Evolutionary conservation across 1,139 yeast species (phyloP).

Genomic region (Yamadazyma dendronema): DNA sequence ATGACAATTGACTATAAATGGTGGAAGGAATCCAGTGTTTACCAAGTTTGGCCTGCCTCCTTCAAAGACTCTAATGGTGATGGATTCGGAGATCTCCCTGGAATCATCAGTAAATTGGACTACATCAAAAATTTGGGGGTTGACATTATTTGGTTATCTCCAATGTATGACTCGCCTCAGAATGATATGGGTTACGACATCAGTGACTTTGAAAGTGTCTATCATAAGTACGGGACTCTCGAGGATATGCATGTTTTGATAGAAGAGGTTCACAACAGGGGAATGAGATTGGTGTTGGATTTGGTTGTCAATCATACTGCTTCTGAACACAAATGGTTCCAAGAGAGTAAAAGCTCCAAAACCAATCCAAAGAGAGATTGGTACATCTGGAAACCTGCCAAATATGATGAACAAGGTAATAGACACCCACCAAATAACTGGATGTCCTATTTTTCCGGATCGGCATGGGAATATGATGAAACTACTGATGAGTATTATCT

Average conservation of each 20-base stretch:
- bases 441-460: slow-evolving; percentile 52
- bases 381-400: slow-evolving; percentile 58
- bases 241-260: slow-evolving; percentile 51
- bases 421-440: slow-evolving; percentile 60
- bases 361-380: slow-evolving; percentile 59
- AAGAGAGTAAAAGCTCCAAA: slow-evolving; percentile 53
- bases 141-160: slow-evolving; percentile 58
- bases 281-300: slow-evolving; percentile 53
- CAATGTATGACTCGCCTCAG: slow-evolving; percentile 60
- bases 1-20: slow-evolving; percentile 24
- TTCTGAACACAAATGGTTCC: slow-evolving; percentile 55
- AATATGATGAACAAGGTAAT: slow-evolving; percentile 39
- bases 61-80: slow-evolving; percentile 59
- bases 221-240: slow-evolving; percentile 53
- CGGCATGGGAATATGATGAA: slow-evolving; percentile 60
- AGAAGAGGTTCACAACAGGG: slow-evolving; percentile 46
- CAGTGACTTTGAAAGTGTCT: slow-evolving; percentile 50
- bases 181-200: slow-evolving; percentile 68
- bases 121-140: slow-evolving; percentile 52
- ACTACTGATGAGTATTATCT: slow-evolving; percentile 53
- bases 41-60: slow-evolving; percentile 62
- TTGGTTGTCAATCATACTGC: slow-evolving; percentile 63
- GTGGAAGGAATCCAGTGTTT: slow-evolving; percentile 60
- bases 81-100: slow-evolving; percentile 57
- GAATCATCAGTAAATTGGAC: slow-evolving; percentile 52